Evolutionary conservation across 192 early-diverging fungal species (phyloP).

Genomic region (Nowakowskiella sp.): DNA sequence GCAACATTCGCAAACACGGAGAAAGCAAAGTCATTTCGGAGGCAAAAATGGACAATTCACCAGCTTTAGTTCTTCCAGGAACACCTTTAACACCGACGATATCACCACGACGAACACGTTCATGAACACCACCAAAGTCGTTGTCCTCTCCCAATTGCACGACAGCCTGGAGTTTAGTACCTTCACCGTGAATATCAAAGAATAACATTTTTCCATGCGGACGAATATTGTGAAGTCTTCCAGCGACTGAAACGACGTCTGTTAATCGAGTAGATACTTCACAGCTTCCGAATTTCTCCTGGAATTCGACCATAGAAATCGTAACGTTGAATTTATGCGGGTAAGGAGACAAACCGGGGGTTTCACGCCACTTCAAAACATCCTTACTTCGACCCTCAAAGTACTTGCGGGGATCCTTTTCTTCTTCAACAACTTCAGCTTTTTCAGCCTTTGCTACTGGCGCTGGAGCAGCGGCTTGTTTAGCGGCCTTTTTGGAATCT

Average conservation of each 20-base stretch:
- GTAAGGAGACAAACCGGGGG: slow-evolving; percentile 82
- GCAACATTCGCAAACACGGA: slow-evolving; percentile 93
- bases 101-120: slow-evolving; percentile 83
- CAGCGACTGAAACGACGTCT: slow-evolving; percentile 73
- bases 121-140: slow-evolving; percentile 71
- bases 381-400: slow-evolving; percentile 92
- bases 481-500: slow-evolving; percentile 35
- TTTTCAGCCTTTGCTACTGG: slow-evolving; percentile 52
- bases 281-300: slow-evolving; percentile 68
- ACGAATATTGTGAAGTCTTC: slow-evolving; percentile 94
- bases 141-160: slow-evolving; percentile 55
- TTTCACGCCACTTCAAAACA: slow-evolving; percentile 73
- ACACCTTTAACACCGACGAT: slow-evolving; percentile 88
- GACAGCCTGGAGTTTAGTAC: slow-evolving; percentile 87
- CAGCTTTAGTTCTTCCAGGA: slow-evolving; percentile 87
- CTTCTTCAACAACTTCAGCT: slow-evolving; percentile 48
- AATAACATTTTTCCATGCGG: slow-evolving; percentile 86
- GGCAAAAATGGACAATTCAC: slow-evolving; percentile 94
- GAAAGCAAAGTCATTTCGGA: slow-evolving; percentile 77
- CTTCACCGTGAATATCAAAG: slow-evolving; percentile 92
- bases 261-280: slow-evolving; percentile 60
- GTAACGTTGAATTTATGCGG: slow-evolving; percentile 97
- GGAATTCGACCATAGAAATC: slow-evolving; percentile 76
- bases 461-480: slow-evolving; percentile 17
- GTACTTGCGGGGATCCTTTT: slow-evolving; percentile 79